These are phyloP conservation scores for Cryptococcus wingfieldii DNA, from an alignment of 1,284 basidiomycete genomes.

Conservation along the genomic window DNA sequence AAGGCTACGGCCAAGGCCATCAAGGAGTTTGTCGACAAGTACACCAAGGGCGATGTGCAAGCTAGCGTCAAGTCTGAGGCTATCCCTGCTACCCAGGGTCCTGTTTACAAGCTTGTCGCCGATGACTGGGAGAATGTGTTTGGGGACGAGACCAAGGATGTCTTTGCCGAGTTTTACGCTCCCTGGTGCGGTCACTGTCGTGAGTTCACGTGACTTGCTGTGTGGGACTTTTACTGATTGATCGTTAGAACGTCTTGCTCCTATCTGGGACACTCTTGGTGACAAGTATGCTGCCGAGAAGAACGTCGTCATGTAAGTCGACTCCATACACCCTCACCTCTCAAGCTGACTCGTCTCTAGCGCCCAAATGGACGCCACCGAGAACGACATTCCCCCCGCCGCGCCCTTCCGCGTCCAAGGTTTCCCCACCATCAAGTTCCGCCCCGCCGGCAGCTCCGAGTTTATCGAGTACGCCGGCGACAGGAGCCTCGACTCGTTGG, in stretches of 20 bases:
- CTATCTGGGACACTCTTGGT: slow-evolving; percentile 86
- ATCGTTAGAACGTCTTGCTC: slow-evolving; percentile 63
- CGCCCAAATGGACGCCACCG: slow-evolving; percentile 93
- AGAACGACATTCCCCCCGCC: slow-evolving; percentile 89
- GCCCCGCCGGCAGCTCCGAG: slow-evolving; percentile 75
- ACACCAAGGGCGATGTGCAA: slow-evolving; percentile 66
- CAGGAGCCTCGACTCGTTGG: slow-evolving; percentile 75
- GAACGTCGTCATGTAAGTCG: slow-evolving; percentile 70
- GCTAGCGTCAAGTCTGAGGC: slow-evolving; percentile 89
- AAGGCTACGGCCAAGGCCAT: slow-evolving; percentile 54
- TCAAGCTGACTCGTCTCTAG: slow-evolving; percentile 47
- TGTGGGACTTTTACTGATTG: neutral
- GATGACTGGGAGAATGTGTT: slow-evolving; percentile 85
- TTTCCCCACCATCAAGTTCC: slow-evolving; percentile 98
- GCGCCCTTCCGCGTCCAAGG: slow-evolving; percentile 73
- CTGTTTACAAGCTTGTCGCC: slow-evolving; percentile 79
- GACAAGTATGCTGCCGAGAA: slow-evolving; percentile 80
- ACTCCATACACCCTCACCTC: neutral
- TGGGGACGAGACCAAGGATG: slow-evolving; percentile 83
- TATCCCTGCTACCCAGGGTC: slow-evolving; percentile 80
- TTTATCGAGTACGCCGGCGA: slow-evolving; percentile 94
- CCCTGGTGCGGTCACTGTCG: slow-evolving; percentile 68
- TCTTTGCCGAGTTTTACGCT: slow-evolving; percentile 96
- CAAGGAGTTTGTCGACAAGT: slow-evolving; percentile 62
- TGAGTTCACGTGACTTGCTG: slow-evolving; percentile 20